Evolutionary conservation across 495 filamentous ascomycete species (phyloP).

Genomic region (Aspergillus cavernicola): DNA sequence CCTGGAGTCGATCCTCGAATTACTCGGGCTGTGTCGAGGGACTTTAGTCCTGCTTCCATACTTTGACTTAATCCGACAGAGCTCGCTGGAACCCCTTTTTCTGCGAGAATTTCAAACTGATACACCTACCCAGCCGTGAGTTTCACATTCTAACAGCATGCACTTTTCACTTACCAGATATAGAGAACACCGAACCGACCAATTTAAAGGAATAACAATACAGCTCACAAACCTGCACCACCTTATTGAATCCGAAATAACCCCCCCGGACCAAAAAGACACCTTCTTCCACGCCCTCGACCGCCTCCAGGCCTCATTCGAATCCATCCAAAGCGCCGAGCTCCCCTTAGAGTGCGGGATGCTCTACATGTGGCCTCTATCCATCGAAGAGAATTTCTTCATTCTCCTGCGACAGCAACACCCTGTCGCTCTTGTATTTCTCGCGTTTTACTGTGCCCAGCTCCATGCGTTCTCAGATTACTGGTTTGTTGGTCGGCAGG

Average conservation of each 20-base stretch:
- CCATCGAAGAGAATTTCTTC: neutral
- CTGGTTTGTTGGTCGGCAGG: neutral
- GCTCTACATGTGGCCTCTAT: slow-evolving; percentile 1
- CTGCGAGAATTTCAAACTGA: neutral
- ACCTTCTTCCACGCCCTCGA: neutral
- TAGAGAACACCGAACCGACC: neutral
- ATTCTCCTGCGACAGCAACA: neutral
- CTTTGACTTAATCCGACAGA: neutral
- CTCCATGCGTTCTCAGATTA: neutral
- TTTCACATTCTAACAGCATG: no score
- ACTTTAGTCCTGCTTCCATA: neutral
- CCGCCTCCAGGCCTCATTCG: neutral
- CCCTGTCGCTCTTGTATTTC: neutral
- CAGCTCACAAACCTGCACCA: neutral
- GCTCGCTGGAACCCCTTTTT: neutral
- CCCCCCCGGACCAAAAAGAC: neutral
- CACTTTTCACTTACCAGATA: no score
- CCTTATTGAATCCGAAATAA: neutral
- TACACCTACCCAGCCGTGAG: neutral
- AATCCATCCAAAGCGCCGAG: neutral
- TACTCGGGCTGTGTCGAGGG: neutral
- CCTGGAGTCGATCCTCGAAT: neutral
- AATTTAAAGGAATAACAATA: neutral
- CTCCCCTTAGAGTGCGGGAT: neutral
- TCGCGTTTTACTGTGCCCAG: slow-evolving; percentile 6